A percentile compares a stretch with the other conserved stretches of the same genome.
phyloP scores from a whole-genome alignment of 1,139 yeast species.

The Starmera stellimalicola region DNA sequence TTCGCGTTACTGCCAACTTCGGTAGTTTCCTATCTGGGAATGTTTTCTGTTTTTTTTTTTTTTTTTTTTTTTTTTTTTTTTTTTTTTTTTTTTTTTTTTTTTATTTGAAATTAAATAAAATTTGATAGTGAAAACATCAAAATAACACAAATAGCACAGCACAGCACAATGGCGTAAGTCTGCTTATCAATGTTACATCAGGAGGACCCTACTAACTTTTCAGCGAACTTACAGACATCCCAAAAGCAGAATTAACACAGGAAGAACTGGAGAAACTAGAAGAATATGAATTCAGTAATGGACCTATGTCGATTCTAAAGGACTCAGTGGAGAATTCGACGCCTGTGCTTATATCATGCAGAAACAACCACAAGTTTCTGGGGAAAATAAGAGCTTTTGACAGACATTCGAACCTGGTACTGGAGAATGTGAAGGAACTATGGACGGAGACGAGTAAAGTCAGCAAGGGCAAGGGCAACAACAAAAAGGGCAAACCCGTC shows the following conservation, averaged over 20 bases:
- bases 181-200: neutral
- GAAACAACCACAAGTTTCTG: constrained; percentile 86
- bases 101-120: too few species aligned
- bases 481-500: constrained; percentile 61
- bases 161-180: neutral
- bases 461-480: constrained; percentile 60
- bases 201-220: neutral
- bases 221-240: constrained; percentile 60
- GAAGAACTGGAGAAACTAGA: constrained; percentile 74
- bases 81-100: too few species aligned
- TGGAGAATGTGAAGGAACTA: constrained; percentile 87
- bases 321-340: constrained; percentile 66
- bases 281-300: constrained; percentile 83
- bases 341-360: constrained; percentile 78
- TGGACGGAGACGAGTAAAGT: constrained; percentile 72
- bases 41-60: too few species aligned
- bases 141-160: neutral
- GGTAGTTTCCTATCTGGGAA: too few species aligned
- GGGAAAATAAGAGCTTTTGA: constrained; percentile 93
- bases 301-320: constrained; percentile 83
- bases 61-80: too few species aligned
- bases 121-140: too few species aligned
- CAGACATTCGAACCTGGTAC: constrained; percentile 87
- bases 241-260: constrained; percentile 72
- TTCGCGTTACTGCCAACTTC: too few species aligned